Evolutionary conservation across 371 early-diverging fungal species (phyloP).

Genomic region (Lichtheimia corymbifera): DNA sequence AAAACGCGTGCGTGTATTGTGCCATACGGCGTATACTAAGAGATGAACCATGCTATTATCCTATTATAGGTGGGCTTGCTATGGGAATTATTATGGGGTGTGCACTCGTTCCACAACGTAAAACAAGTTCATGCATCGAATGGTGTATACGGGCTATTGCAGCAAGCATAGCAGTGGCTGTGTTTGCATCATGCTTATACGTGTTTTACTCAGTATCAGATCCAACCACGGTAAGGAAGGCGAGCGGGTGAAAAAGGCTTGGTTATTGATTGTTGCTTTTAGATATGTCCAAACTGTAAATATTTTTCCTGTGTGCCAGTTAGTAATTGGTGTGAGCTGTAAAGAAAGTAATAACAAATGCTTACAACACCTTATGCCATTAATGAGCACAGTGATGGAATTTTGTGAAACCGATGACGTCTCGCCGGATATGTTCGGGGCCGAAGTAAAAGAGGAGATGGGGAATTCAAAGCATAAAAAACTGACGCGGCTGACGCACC

Average conservation of each 20-base stretch:
- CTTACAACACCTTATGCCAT: not conserved
- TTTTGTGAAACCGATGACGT: slow-evolving; percentile 5
- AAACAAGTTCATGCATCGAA: slow-evolving; percentile 38
- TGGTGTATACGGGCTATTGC: slow-evolving; percentile 40
- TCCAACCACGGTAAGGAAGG: slow-evolving; percentile 17
- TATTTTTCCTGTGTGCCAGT: slow-evolving; percentile 42
- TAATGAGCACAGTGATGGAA: not conserved
- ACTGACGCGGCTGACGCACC: not conserved
- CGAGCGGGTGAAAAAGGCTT: not conserved
- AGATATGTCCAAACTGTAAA: slow-evolving; percentile 51
- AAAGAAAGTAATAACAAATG: slow-evolving; percentile 4
- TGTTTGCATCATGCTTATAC: slow-evolving; percentile 40
- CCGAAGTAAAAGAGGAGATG: not conserved
- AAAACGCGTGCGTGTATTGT: too few species aligned
- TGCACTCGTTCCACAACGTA: slow-evolving; percentile 45
- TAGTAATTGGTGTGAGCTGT: slow-evolving; percentile 36
- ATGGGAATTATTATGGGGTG: slow-evolving; percentile 55
- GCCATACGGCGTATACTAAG: not conserved
- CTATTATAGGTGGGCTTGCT: slow-evolving; percentile 71
- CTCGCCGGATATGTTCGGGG: not conserved
- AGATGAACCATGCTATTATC: slow-evolving; percentile 53
- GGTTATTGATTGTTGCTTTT: not conserved
- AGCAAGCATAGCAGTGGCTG: slow-evolving; percentile 34
- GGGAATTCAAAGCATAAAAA: not conserved
- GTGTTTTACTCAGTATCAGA: slow-evolving; percentile 53